These are phyloP conservation scores for Ceratocystis cacaofunesta DNA, from an alignment of 2,329 filamentous ascomycete species.

Conservation along the genomic window DNA sequence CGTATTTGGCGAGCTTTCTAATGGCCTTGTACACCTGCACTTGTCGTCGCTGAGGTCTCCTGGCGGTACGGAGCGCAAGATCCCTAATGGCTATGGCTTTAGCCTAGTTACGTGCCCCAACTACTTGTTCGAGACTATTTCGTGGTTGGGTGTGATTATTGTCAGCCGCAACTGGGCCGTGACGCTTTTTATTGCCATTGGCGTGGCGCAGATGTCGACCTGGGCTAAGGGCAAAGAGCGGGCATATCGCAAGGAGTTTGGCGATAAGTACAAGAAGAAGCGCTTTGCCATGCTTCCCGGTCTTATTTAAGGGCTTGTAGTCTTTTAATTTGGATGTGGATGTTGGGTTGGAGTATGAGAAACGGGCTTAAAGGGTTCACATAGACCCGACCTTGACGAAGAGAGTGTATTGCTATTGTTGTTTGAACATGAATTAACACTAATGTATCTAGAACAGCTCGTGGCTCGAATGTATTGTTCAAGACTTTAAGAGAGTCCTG, in stretches of 20 bases:
- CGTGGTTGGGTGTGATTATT: conserved; percentile 72
- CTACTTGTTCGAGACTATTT: conserved; percentile 82
- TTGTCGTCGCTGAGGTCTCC: conserved; percentile 61
- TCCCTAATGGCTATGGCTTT: conserved; percentile 77
- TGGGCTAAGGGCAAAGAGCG: conserved; percentile 92
- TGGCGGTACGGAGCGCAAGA: conserved; percentile 73
- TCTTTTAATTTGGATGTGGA: background rate
- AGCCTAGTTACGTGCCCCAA: conserved; percentile 85
- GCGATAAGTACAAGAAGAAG: conserved; percentile 93
- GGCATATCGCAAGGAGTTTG: conserved; percentile 79
- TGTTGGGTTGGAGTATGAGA: background rate
- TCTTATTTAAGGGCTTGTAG: conserved; percentile 38
- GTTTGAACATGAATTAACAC: background rate
- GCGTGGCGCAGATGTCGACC: conserved; percentile 61
- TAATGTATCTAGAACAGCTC: background rate
- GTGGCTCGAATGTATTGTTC: background rate
- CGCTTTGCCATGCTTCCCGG: conserved; percentile 68
- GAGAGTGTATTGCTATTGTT: background rate
- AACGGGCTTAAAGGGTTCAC: background rate
- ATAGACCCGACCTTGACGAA: background rate
- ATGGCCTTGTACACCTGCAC: conserved; percentile 65
- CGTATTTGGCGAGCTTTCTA: conserved; percentile 62
- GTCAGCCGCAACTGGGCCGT: conserved; percentile 69
- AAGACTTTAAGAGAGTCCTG: background rate
- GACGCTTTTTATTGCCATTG: conserved; percentile 58